phyloP scores from a whole-genome alignment of 176 grass and related monocot species.

The Triticum turgidum region DNA sequence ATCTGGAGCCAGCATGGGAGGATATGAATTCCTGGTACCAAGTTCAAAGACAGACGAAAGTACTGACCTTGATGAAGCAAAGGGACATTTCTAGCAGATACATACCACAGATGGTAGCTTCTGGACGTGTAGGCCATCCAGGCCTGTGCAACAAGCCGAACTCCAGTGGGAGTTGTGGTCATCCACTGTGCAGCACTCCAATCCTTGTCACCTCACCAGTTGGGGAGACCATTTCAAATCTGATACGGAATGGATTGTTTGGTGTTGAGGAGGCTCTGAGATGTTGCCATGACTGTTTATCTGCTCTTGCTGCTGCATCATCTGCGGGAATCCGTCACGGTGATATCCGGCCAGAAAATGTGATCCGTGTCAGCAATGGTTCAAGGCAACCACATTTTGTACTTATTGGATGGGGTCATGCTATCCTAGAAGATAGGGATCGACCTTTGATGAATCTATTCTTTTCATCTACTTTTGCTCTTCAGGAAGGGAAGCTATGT shows the following conservation, averaged over 20 bases:
- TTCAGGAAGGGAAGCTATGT: slow-evolving; percentile 94
- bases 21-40: slow-evolving; percentile 98
- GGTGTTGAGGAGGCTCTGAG: slow-evolving; percentile 85
- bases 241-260: slow-evolving; percentile 84
- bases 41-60: slow-evolving; percentile 88
- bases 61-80: slow-evolving; percentile 85
- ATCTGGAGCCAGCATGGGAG: slow-evolving; percentile 88
- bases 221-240: slow-evolving; percentile 81
- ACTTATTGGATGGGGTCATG: slow-evolving; percentile 94
- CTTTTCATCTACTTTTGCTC: slow-evolving; percentile 90
- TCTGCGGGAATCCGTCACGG: slow-evolving; percentile 79
- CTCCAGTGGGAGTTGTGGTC: slow-evolving; percentile 67
- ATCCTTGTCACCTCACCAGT: slow-evolving; percentile 81
- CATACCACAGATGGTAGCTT: slow-evolving; percentile 73
- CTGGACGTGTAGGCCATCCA: slow-evolving; percentile 66
- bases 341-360: slow-evolving; percentile 85
- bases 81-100: slow-evolving; percentile 82
- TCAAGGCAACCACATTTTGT: slow-evolving; percentile 64
- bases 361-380: slow-evolving; percentile 71
- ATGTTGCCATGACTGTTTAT: slow-evolving; percentile 96
- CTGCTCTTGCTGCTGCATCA: slow-evolving; percentile 74
- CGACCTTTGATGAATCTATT: slow-evolving; percentile 83
- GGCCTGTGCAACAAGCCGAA: slow-evolving; percentile 69
- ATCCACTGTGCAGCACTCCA: slow-evolving; percentile 86
- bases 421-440: slow-evolving; percentile 90